phyloP scores from a whole-genome alignment of 441 rosid species.

The Euphorbia schlechtendalii region DNA sequence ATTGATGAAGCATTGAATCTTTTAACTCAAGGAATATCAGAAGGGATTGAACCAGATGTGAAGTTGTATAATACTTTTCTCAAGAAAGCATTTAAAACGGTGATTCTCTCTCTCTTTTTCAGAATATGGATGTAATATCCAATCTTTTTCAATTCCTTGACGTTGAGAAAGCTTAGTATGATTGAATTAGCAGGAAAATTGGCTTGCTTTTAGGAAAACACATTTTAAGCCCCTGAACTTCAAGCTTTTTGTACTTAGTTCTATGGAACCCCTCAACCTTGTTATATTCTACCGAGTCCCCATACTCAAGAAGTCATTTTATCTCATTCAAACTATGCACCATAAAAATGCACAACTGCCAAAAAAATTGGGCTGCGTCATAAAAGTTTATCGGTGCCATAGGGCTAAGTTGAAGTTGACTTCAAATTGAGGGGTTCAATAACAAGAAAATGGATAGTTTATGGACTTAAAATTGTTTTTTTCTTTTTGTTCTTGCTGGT shows the following conservation, averaged over 20 bases:
- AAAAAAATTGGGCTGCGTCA: background rate
- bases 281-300: too few species aligned
- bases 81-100: constrained; percentile 47
- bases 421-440: too few species aligned
- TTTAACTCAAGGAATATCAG: constrained; percentile 44
- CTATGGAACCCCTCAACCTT: too few species aligned
- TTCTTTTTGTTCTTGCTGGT: background rate
- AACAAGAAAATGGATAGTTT: too few species aligned
- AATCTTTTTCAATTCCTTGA: background rate
- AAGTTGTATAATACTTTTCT: constrained; percentile 55
- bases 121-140: background rate
- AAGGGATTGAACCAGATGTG: constrained; percentile 43
- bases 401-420: background rate
- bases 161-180: background rate
- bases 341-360: background rate
- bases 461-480: background rate
- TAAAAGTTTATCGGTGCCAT: background rate
- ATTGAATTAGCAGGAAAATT: background rate
- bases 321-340: background rate
- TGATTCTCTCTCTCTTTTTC: constrained; percentile 19
- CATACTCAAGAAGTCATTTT: background rate
- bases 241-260: too few species aligned
- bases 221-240: too few species aligned
- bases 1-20: constrained; percentile 52
- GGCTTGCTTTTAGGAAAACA: too few species aligned